Conservation (phyloP, 2,329 filamentous ascomycete species). For the Penicillium sp. region DNA sequence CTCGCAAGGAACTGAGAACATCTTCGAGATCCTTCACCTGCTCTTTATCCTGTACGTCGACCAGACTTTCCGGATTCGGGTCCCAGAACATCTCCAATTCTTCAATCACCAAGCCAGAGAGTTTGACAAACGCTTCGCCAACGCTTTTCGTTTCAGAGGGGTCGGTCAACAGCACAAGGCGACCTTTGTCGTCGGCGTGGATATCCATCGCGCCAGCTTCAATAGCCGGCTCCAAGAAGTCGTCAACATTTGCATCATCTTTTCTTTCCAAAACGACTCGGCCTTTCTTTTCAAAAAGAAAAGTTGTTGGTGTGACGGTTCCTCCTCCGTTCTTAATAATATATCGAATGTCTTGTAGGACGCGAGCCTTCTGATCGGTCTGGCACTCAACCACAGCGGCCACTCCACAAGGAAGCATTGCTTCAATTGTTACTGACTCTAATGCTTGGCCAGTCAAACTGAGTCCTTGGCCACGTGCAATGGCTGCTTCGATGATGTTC, state of each 20-base stretch:
- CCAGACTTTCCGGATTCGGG: conserved; percentile 77
- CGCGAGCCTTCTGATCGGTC: conserved; percentile 77
- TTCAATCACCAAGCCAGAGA: conserved; percentile 68
- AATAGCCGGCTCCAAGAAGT: conserved; percentile 78
- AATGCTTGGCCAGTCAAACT: conserved; percentile 74
- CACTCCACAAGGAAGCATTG: conserved; percentile 72
- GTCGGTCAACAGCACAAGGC: conserved; percentile 71
- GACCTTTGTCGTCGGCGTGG: conserved; percentile 65
- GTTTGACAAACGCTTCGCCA: conserved; percentile 64
- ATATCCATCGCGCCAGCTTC: conserved; percentile 73
- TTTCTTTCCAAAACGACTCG: conserved; percentile 69
- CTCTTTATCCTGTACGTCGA: conserved; percentile 62
- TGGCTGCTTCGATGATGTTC: conserved; percentile 77
- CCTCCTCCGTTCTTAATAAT: conserved; percentile 74
- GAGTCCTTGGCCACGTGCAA: conserved; percentile 85
- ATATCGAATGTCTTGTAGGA: conserved; percentile 71
- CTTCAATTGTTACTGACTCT: conserved; percentile 78
- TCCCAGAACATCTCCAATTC: conserved; percentile 83
- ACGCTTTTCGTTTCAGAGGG: conserved; percentile 67
- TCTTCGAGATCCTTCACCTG: conserved; percentile 61
- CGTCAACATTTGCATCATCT: conserved; percentile 61
- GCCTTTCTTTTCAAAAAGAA: conserved; percentile 83
- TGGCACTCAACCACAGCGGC: conserved; percentile 83
- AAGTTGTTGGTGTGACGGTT: conserved; percentile 72
- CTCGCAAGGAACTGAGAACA: conserved; percentile 60